A percentile compares a stretch with the other conserved stretches of the same genome.
These are phyloP conservation scores for Biscogniauxia marginata DNA, from an alignment of 2,329 filamentous ascomycete genomes.

Conservation along the genomic window DNA sequence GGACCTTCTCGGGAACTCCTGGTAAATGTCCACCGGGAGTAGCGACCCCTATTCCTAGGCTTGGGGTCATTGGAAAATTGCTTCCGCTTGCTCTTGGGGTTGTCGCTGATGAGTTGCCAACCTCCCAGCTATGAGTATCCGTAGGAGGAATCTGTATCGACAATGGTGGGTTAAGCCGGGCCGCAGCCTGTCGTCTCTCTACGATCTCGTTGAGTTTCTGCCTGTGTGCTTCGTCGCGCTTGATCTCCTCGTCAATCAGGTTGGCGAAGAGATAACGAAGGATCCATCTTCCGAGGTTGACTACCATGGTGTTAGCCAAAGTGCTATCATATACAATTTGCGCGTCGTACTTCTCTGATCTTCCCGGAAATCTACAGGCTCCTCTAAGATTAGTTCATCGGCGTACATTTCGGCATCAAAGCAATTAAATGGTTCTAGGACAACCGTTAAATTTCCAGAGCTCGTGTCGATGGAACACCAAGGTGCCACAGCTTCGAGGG, in stretches of 20 bases:
- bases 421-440: conserved; percentile 90
- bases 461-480: conserved; percentile 96
- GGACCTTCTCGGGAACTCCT: conserved; percentile 47
- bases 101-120: conserved; percentile 46
- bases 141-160: conserved; percentile 49
- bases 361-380: conserved; percentile 78
- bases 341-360: conserved; percentile 79
- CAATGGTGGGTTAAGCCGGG: conserved; percentile 56
- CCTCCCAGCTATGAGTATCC: conserved; percentile 39
- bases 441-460: conserved; percentile 86
- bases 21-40: conserved; percentile 59
- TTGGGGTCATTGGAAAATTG: conserved; percentile 68
- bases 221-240: conserved; percentile 74
- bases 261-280: conserved; percentile 87
- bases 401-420: conserved; percentile 98
- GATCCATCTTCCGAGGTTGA: conserved; percentile 97
- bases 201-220: conserved; percentile 62
- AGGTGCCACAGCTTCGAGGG: conserved; percentile 82
- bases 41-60: conserved; percentile 74
- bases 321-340: neutral
- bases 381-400: conserved; percentile 75
- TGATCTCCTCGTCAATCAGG: conserved; percentile 86
- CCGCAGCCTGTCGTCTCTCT: conserved; percentile 57
- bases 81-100: conserved; percentile 66
- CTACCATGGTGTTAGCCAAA: conserved; percentile 43